These are phyloP conservation scores for Paraconiothyrium brasiliense DNA, from an alignment of 2,329 filamentous ascomycete genomes.

Conservation along the genomic window DNA sequence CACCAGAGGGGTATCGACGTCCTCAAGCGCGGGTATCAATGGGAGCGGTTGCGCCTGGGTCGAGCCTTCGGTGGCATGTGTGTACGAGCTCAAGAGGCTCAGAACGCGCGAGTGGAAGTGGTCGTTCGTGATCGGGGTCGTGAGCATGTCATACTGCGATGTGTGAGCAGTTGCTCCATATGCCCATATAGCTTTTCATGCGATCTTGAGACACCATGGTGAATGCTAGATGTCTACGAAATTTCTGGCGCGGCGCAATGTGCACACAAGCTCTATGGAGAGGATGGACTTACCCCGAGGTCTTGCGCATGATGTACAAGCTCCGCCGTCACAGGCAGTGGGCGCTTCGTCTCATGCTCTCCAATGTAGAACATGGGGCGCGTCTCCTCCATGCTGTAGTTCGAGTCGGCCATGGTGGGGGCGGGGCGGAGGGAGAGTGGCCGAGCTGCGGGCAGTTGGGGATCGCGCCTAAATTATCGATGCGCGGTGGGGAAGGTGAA, in stretches of 20 bases:
- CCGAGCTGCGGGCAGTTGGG: neutral
- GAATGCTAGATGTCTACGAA: neutral
- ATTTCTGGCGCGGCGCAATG: neutral
- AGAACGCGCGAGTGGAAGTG: conserved; percentile 76
- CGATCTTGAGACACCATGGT: neutral
- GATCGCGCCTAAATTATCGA: conserved; percentile 1
- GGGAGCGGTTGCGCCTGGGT: conserved; percentile 54
- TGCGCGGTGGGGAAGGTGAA: neutral
- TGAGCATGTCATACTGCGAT: conserved; percentile 79
- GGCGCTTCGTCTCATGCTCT: conserved; percentile 74
- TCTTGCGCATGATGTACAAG: conserved; percentile 75
- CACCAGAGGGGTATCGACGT: conserved; percentile 79
- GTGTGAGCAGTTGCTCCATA: conserved; percentile 12
- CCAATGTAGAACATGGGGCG: conserved; percentile 72
- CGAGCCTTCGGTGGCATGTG: conserved; percentile 52
- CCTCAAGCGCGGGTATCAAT: conserved; percentile 71
- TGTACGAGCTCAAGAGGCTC: conserved; percentile 66
- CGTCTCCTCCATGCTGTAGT: conserved; percentile 45
- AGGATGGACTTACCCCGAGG: conserved; percentile 65
- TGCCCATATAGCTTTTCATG: neutral
- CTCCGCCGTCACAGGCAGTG: conserved; percentile 68
- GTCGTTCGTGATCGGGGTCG: conserved; percentile 78
- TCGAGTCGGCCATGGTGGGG: conserved; percentile 40
- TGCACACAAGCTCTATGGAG: neutral
- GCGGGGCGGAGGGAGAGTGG: conserved; percentile 1